phyloP scores from a whole-genome alignment of 139 green algal genomes.

The Prasinococcaceae sp. region DNA sequence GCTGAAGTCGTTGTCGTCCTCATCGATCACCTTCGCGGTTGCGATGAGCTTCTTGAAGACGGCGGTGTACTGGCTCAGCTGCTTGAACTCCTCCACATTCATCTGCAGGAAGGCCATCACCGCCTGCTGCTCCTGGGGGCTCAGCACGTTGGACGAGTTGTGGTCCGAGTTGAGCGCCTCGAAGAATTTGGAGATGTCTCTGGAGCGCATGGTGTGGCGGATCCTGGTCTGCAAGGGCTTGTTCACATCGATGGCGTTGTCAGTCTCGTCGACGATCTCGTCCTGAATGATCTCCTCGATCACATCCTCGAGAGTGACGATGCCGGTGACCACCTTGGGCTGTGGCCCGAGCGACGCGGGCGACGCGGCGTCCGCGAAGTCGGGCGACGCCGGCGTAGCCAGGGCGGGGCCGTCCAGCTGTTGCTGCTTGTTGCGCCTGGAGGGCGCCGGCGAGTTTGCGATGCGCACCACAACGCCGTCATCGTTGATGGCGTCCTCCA shows the following conservation, averaged over 20 bases:
- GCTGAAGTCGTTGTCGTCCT: conserved; percentile 1
- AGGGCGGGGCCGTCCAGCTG: no score
- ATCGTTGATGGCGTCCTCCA: no score
- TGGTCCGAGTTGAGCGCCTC: conserved; percentile 38
- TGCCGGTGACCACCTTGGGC: conserved; percentile 14
- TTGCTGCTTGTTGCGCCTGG: no score
- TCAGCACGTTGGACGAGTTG: conserved; percentile 8
- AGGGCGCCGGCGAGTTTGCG: no score
- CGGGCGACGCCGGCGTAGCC: no score
- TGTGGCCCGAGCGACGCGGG: no score
- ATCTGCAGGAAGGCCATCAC: conserved; percentile 30
- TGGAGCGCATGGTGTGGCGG: not conserved
- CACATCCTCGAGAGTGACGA: conserved; percentile 48
- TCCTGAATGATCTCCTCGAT: conserved; percentile 32
- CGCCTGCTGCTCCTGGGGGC: conserved; percentile 29
- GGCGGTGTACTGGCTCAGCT: not conserved
- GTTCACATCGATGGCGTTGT: conserved; percentile 24
- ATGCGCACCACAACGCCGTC: no score
- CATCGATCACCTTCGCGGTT: not conserved
- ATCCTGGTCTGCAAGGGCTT: not conserved
- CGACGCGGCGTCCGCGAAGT: no score
- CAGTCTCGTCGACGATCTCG: conserved; percentile 46
- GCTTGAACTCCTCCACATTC: conserved; percentile 22
- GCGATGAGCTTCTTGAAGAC: conserved; percentile 18
- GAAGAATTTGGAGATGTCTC: conserved; percentile 27